Evolutionary conservation across 2,329 filamentous ascomycete genomes (phyloP), one percentile per base, ranked within the genome.

Genomic region (Fulvia fulva): DNA sequence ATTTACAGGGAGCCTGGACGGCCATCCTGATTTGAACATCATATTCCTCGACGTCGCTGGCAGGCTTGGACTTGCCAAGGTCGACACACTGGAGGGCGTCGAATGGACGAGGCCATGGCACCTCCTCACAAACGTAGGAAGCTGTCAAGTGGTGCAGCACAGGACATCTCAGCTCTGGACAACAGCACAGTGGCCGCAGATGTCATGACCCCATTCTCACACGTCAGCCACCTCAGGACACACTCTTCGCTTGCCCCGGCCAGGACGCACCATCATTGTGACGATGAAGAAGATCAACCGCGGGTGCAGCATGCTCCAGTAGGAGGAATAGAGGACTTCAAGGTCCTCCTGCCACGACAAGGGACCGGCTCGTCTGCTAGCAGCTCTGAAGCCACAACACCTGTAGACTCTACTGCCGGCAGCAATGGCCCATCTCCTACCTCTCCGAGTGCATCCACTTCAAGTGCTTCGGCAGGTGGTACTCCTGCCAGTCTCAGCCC

Each of bases 101-200:
- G 60, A 62, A 66, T 68, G 67, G 62, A 66, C 51, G 53, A 46
- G 53, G 60, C 58, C 51, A 70, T 70, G 68, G 66, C 65, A 57
- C 68, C 67, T 52, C 67, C 68, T 45, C 58, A 51, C 34, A 70
- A 70, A 61, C 62, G 67, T 47, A 62, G 67, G 47, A 65, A 60
- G 59, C 55, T 70, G 41, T 61, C 63, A 19, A 55, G 55, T 32
- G 56, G 57, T 16, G 45, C 22, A 22, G 28, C 52, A 57, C 51
- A 44, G 37, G 25, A 52, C 43, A 32, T 26, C 25, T 26, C 25
- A 14, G 41, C 51, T 43, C 49, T 59, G 59, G 56, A 60, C 46
- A 57, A 64, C 59, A 59, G 60, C 45, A 60, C 58, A 59, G 53
- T 44, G 50, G 28, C 32, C 25, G 25, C 52, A 56, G 44, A 57